Evolutionary conservation across 768 basidiomycete genomes (phyloP).

Genomic region (Tylopilus rubrobrunneus): DNA sequence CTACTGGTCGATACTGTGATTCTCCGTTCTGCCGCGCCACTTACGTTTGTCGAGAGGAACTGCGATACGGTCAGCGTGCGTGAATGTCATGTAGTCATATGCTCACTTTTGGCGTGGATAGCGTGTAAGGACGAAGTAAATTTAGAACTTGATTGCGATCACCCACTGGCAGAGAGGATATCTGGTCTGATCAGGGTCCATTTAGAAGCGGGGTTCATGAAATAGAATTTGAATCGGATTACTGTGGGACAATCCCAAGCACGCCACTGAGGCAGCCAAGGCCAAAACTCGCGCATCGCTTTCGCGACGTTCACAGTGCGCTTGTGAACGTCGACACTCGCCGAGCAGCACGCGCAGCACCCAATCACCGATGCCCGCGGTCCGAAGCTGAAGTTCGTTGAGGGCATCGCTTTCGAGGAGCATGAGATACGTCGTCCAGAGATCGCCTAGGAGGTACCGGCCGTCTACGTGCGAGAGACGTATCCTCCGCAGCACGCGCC

Average conservation of each 20-base stretch:
- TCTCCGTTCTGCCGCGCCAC: constrained; percentile 17
- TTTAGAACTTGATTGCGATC: constrained; percentile 40
- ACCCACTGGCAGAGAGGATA: constrained; percentile 36
- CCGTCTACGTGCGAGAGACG: constrained; percentile 29
- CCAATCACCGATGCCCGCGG: constrained; percentile 37
- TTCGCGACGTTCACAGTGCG: not conserved
- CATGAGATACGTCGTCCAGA: constrained; percentile 60
- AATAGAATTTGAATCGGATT: constrained; percentile 27
- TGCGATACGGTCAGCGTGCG: constrained; percentile 21
- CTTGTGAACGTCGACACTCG: constrained; percentile 9
- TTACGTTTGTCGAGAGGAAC: constrained; percentile 25
- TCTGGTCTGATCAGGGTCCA: constrained; percentile 31
- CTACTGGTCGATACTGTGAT: constrained; percentile 18
- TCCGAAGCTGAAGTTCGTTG: constrained; percentile 44
- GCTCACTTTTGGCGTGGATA: constrained; percentile 25
- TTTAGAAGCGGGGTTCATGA: constrained; percentile 24
- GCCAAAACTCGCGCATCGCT: constrained; percentile 16
- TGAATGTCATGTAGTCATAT: constrained; percentile 12
- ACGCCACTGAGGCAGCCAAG: constrained; percentile 31
- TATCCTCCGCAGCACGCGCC: constrained; percentile 46
- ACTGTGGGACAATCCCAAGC: constrained; percentile 36
- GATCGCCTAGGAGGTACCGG: constrained; percentile 36
- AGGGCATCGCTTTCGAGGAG: constrained; percentile 51
- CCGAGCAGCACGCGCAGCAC: constrained; percentile 22
- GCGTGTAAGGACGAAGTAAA: constrained; percentile 40